Evolutionary conservation across 768 basidiomycete species (phyloP), one percentile per base, ranked within the genome.

Genomic region (Clavaria fumosa): DNA sequence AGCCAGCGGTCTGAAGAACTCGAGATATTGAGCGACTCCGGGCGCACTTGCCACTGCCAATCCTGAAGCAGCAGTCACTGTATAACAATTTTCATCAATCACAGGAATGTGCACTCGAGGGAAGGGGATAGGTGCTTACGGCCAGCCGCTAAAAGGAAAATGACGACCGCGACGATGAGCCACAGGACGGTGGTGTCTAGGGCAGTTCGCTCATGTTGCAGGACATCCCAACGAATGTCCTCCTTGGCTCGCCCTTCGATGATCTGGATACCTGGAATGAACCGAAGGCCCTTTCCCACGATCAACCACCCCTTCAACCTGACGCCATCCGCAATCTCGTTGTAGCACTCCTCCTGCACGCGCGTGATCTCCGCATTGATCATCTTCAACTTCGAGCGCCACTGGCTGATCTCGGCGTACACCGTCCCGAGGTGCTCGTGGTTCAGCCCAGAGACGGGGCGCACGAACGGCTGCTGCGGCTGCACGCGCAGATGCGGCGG

Each of bases 181-280:
- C 80, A 82, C 45, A 78, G 69, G 2, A 66, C 63, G 21, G 63
- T 40, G 15, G 52, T 51, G 44, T 72, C 69, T 42, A 69, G 43
- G 34, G 51, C 38, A 23, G 58, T 66, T 26, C 68, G 59, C 51
- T 72, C 67, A 43, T 68, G 63, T 53, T 81, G 78, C 34, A 86
- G 57, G 18, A 80, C 72, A 41, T 76, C 72, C 82, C 83, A 89
- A 38, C 78, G 58, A 23, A 89, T 72, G 52, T 86, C 83, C 48
- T 86, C 82, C 53, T 81, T 84, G 10, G 81, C 77, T 41, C 78
- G 59, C 2, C 84, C 84, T 50, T 82, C 77, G 17, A 89, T 83
- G 23, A 78, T 57, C 50, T 79, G 60, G 4, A 78, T 54, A 2
- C 73, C 72, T 21, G 72, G 72, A 19, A 86, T 52, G 45, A 64